Evolutionary conservation across 2,329 filamentous ascomycete species (phyloP), one percentile per base, ranked within the genome.

Genomic region (Alternaria viburni): DNA sequence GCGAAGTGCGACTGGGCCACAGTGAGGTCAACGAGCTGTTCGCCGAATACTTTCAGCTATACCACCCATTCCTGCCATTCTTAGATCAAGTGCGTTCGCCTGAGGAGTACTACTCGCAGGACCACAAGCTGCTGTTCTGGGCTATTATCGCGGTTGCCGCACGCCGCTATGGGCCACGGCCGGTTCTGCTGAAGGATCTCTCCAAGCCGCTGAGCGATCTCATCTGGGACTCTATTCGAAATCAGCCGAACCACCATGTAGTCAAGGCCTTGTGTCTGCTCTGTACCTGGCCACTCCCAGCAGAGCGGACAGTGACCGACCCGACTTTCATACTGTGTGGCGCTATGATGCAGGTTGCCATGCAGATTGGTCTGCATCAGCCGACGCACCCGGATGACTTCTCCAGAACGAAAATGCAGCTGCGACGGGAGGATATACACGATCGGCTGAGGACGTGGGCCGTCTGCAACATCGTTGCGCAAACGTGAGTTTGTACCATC

Each of bases 61-160:
- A 93, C 77, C 92, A 96, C 76, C 89, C 88, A 1, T 95, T 92
- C 75, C 81, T 95, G 15, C 91, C 92, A 1, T 91, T 95, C 73
- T 86, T 95, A 68, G 91, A 89, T 71, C 85, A 88, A 6, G 76
- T 84, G 10, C 88, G 90, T 68, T 81, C 87, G 0, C 90, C 93
- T 2, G 91, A 80, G n/a, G 78, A 96, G 50, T 84, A 89, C 61
- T 96, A 92, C 77, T 91, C 91, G 74, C 86, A 89, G 63, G 90
- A 95, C 72, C 91, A 93, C 54, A 89, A 90, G 5, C 84, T 97
- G 13, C 86, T 97, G 1, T 97, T 97, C 80, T 97, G 93, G 93
- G 87, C 91, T 51, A 90, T 95, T 62, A 84, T 94, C 49, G 87
- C 91, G 36, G 89, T 93, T 59, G 91, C 91, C 21, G 88, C 91